A percentile compares a stretch with the other conserved stretches of the same genome.
These are phyloP conservation scores for Colletotrichum tabaci DNA, from an alignment of 2,329 filamentous ascomycete genomes.

Conservation along the genomic window DNA sequence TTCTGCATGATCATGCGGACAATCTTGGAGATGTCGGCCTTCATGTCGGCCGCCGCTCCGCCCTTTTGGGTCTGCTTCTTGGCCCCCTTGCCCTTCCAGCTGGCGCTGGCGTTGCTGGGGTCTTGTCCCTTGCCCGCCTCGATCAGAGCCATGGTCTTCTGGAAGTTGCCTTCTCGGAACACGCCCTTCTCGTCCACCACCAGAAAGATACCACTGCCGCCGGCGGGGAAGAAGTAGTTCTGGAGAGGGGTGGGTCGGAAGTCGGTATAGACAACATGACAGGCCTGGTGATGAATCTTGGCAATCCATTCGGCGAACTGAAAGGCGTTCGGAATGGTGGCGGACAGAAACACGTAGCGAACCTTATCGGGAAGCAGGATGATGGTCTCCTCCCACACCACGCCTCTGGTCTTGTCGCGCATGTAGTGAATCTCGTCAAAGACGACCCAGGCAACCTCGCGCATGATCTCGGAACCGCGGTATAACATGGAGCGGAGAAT, in stretches of 20 bases:
- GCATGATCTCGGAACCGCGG: constrained; percentile 98
- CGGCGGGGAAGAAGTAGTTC: constrained; percentile 97
- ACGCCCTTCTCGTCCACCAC: constrained; percentile 97
- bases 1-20: constrained; percentile 99
- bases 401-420: constrained; percentile 92
- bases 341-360: constrained; percentile 97
- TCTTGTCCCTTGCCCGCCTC: constrained; percentile 90
- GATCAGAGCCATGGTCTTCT: constrained; percentile 92
- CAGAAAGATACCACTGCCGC: constrained; percentile 92
- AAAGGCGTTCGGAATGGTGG: constrained; percentile 98
- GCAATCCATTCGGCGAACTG: constrained; percentile 99
- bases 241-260: constrained; percentile 97
- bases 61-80: constrained; percentile 94
- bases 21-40: constrained; percentile 95
- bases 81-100: constrained; percentile 88
- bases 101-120: constrained; percentile 82
- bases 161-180: constrained; percentile 98
- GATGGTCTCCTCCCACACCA: constrained; percentile 99
- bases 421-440: constrained; percentile 99
- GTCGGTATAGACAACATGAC: constrained; percentile 99
- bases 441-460: constrained; percentile 97
- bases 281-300: constrained; percentile 97
- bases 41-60: constrained; percentile 73
- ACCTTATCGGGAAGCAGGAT: constrained; percentile 98
- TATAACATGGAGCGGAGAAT: constrained; percentile 99